phyloP scores from a whole-genome alignment of 495 filamentous ascomycete species.

The Penicillium mononematosum region DNA sequence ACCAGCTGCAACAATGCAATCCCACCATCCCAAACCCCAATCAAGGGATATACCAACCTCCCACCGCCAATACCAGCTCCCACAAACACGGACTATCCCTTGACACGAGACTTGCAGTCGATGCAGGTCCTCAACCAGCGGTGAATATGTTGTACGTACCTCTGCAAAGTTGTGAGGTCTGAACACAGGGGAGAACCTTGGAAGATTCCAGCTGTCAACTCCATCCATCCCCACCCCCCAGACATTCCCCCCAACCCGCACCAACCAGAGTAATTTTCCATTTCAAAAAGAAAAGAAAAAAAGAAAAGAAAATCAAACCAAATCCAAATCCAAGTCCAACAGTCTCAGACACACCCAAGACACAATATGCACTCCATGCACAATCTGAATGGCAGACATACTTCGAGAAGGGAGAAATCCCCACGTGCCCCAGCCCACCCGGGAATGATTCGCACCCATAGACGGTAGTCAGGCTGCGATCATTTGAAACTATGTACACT shows the following conservation, averaged over 20 bases:
- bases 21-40: slow-evolving; percentile 4
- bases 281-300: background rate
- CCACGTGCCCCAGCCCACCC: background rate
- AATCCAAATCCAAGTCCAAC: background rate
- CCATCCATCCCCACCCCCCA: background rate
- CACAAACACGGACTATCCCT: slow-evolving; percentile 4
- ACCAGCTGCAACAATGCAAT: background rate
- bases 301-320: background rate
- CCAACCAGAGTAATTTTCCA: background rate
- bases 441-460: background rate
- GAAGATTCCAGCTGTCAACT: slow-evolving; percentile 3
- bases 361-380: background rate
- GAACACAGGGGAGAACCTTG: background rate
- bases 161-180: background rate
- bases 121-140: slow-evolving; percentile 7
- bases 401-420: slow-evolving; percentile 28
- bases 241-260: slow-evolving; percentile 6
- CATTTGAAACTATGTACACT: background rate
- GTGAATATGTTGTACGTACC: slow-evolving; percentile 3
- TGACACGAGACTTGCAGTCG: slow-evolving; percentile 1
- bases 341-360: background rate
- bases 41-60: slow-evolving; percentile 15
- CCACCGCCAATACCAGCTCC: slow-evolving; percentile 7
- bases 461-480: background rate
- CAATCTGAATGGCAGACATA: slow-evolving; percentile 11